These are phyloP conservation scores for Marasmius oreades DNA, from an alignment of 1,284 basidiomycete species.

Conservation along the genomic window DNA sequence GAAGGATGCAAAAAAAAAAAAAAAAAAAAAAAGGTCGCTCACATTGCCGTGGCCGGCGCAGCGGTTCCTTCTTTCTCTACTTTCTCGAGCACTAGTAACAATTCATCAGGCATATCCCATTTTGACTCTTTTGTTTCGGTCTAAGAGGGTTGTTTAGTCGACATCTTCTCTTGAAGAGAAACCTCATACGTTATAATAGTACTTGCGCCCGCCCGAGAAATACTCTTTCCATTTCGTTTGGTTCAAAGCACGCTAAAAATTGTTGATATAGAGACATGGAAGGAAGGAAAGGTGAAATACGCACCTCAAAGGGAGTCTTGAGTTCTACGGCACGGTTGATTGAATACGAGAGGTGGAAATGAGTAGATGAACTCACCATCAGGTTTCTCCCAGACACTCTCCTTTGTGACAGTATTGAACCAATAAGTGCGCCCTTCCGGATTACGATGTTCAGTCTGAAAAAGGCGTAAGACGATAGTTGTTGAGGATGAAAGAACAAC, in stretches of 20 bases:
- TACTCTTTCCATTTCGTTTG: conserved; percentile 94
- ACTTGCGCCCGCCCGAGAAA: conserved; percentile 84
- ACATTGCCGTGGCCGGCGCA: conserved; percentile 22
- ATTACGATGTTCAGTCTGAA: conserved; percentile 75
- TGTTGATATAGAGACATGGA: background rate
- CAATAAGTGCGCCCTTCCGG: conserved; percentile 84
- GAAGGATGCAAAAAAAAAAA: background rate
- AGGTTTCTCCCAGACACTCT: conserved; percentile 87
- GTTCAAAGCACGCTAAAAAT: conserved; percentile 73
- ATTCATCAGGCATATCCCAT: conserved; percentile 93
- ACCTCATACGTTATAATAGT: conserved; percentile 83
- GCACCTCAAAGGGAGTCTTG: conserved; percentile 84
- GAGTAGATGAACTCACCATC: conserved; percentile 49
- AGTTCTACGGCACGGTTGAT: conserved; percentile 44
- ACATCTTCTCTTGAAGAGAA: background rate
- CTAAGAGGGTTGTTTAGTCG: conserved; percentile 32
- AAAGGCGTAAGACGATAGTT: background rate
- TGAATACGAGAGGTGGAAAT: conserved; percentile 13
- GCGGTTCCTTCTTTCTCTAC: conserved; percentile 69
- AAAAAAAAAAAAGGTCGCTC: conserved; percentile 12
- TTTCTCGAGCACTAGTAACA: conserved; percentile 75
- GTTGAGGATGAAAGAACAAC: background rate
- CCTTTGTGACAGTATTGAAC: conserved; percentile 75
- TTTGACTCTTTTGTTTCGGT: conserved; percentile 86
- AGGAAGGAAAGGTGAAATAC: conserved; percentile 10